phyloP scores from a whole-genome alignment of 495 filamentous ascomycete genomes.

The Aspergillus kassunensis region DNA sequence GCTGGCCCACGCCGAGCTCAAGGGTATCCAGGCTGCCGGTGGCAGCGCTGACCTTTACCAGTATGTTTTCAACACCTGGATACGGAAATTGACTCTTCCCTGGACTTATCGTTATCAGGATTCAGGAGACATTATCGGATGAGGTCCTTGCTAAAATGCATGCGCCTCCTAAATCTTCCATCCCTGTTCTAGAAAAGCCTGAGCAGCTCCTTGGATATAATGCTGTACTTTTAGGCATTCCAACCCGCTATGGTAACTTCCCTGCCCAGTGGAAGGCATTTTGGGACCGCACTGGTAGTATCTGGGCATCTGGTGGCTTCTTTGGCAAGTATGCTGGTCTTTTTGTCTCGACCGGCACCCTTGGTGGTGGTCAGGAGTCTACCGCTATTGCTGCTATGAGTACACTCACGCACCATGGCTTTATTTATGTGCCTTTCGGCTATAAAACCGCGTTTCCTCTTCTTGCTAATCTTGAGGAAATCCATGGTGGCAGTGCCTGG shows the following conservation, averaged over 20 bases:
- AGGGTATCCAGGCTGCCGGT: slow-evolving; percentile 84
- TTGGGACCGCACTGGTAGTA: slow-evolving; percentile 77
- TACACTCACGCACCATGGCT: slow-evolving; percentile 89
- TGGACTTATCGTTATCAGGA: no score
- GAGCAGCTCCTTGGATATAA: slow-evolving; percentile 70
- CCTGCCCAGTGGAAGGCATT: slow-evolving; percentile 93
- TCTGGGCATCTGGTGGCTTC: slow-evolving; percentile 68
- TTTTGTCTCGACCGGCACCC: slow-evolving; percentile 79
- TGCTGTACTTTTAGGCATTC: slow-evolving; percentile 90
- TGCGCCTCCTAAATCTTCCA: slow-evolving; percentile 71
- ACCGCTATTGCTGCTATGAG: slow-evolving; percentile 79
- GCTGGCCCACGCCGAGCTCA: slow-evolving; percentile 86
- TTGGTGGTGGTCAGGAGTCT: slow-evolving; percentile 90
- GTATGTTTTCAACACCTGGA: slow-evolving; percentile 45
- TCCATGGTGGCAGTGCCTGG: slow-evolving; percentile 86
- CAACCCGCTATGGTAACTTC: slow-evolving; percentile 98
- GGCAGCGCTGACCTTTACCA: slow-evolving; percentile 77
- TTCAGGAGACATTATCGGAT: slow-evolving; percentile 79
- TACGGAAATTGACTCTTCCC: background rate
- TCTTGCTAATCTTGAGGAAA: slow-evolving; percentile 65
- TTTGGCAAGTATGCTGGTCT: slow-evolving; percentile 90
- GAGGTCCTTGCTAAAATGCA: slow-evolving; percentile 87
- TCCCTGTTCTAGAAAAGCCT: slow-evolving; percentile 62
- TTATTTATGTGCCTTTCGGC: slow-evolving; percentile 91
- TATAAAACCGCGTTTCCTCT: slow-evolving; percentile 75